Base-by-base conservation (phyloP, 129 eudicot genomes). In the Centaurea solstitialis region DNA sequence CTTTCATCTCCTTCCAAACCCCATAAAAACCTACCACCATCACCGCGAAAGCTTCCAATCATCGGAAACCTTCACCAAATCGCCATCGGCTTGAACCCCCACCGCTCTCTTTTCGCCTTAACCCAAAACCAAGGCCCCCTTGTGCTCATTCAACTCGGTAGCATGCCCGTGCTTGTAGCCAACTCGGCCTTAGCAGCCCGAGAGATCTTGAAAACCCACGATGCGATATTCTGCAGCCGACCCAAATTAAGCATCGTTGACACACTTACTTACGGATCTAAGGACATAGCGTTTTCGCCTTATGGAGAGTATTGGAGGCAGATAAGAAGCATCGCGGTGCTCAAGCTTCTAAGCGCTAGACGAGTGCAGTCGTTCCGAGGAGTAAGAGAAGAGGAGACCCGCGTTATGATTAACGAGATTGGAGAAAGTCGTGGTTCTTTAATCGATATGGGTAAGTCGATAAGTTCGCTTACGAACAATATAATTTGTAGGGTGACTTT, bases 261-360 rank as follows among this genome's bases (percentile, higher is more conserved):
- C 15, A 77, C 59, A 26, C 45, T 85, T 24, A 15, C 72, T 1
- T 85, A 85, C n/a, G 35, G 68, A 12, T 35, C 21, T 3, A 85
- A 41, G 73, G 81, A 24, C 69, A 24, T 86, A 43, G 76, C 68
- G 0, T 68, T 71, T 30, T 20, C 81, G 7, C 57, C 72, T 4
- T 82, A 82, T 23, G 85, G 89, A 23, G 89, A 86, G 22, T 82
- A 78, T 15, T 86, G 86, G 89, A 78, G 86, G 64, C 89, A 78
- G 57, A 3, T 78, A 6, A 85, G 68, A 67, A 76, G 86, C 70
- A 70, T 75, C 7, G 23, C 66, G 9, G 57, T 75, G 70, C 70
- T 74, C 40, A 21, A 33, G 23, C 78, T 86, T 23, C 26, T 86
- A 17, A 86, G 76, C 68, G 74, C 17, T 71, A 68, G 18, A 53